A percentile compares a stretch with the other conserved stretches of the same genome.
Evolutionary conservation across 2,329 filamentous ascomycete genomes (phyloP).

Genomic region (Phyllosticta paracitricarpa): DNA sequence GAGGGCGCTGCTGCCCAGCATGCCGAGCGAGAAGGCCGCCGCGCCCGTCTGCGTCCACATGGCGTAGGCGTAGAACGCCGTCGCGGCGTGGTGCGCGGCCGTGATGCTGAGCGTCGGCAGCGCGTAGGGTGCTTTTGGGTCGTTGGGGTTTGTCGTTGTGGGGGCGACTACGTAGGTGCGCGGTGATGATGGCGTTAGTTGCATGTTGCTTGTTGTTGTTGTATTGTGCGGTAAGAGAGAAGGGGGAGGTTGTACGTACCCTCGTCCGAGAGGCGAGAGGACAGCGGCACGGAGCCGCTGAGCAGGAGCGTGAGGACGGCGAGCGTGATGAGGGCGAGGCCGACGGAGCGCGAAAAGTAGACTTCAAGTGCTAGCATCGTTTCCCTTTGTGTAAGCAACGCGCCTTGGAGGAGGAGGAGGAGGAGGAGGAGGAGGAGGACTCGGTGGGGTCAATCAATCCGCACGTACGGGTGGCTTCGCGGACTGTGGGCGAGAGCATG

Average conservation of each 20-base stretch:
- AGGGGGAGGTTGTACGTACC: not conserved
- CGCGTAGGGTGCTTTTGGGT: constrained; percentile 39
- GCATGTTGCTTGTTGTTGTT: not conserved
- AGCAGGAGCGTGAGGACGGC: constrained; percentile 56
- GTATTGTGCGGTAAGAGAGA: not conserved
- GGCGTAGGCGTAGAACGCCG: constrained; percentile 56
- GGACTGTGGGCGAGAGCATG: constrained; percentile 48
- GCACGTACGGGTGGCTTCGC: constrained; percentile 42
- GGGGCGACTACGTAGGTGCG: constrained; percentile 16
- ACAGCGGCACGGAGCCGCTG: constrained; percentile 60
- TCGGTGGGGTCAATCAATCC: not conserved
- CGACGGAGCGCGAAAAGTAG: constrained; percentile 65
- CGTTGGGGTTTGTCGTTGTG: constrained; percentile 23
- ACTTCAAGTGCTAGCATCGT: constrained; percentile 47
- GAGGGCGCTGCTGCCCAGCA: constrained; percentile 46
- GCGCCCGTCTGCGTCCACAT: constrained; percentile 50
- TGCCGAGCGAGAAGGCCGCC: constrained; percentile 51
- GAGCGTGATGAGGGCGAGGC: constrained; percentile 56
- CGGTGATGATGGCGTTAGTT: not conserved
- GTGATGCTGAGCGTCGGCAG: constrained; percentile 57
- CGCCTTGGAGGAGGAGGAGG: too few relatives aligned
- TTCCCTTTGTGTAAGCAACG: not conserved
- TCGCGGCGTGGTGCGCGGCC: constrained; percentile 52
- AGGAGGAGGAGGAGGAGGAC: not conserved
- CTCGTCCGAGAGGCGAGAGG: constrained; percentile 31